A percentile compares a stretch with the other conserved stretches of the same genome.
These are phyloP conservation scores for Cryptococcus sp. DNA, from an alignment of 1,284 basidiomycete genomes.

Conservation along the genomic window DNA sequence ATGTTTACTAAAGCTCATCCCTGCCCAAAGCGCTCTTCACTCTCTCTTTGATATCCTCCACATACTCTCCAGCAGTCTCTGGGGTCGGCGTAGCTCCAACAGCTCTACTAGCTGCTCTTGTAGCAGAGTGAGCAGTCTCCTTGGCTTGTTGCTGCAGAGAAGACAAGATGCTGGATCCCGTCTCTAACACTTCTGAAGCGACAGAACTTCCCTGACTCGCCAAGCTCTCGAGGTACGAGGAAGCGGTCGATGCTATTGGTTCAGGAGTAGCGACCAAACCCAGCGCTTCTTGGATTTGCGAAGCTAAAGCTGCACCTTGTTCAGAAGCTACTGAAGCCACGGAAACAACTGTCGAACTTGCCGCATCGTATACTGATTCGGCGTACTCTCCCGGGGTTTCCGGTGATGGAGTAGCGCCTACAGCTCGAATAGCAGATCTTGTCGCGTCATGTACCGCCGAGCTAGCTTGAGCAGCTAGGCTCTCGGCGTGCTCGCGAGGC, in stretches of 20 bases:
- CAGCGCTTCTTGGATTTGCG: constrained; percentile 24
- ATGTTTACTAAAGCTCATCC: constrained; percentile 11
- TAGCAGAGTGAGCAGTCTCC: constrained; percentile 17
- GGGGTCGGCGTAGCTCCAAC: constrained; percentile 22
- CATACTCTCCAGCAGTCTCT: constrained; percentile 20
- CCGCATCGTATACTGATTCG: constrained; percentile 16
- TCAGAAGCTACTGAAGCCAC: constrained; percentile 14
- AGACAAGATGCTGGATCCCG: constrained; percentile 24
- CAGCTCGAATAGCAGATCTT: constrained; percentile 6
- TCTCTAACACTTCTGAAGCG: constrained; percentile 19
- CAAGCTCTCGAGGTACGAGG: constrained; percentile 24
- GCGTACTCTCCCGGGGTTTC: constrained; percentile 9
- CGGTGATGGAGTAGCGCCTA: constrained; percentile 12
- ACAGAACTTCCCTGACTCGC: constrained; percentile 17
- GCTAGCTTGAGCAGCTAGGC: constrained; percentile 10
- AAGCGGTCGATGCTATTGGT: constrained; percentile 21
- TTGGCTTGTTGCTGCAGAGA: constrained; percentile 21
- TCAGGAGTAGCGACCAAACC: constrained; percentile 18
- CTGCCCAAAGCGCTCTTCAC: constrained; percentile 9
- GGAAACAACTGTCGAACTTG: constrained; percentile 27
- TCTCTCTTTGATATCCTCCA: constrained; percentile 12
- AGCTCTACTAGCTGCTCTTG: constrained; percentile 15
- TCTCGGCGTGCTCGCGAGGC: constrained; percentile 11
- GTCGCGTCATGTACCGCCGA: constrained; percentile 10
- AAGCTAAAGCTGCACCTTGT: constrained; percentile 17